These are phyloP conservation scores for Ophiocordyceps polyrhachis-furcata DNA, from an alignment of 2,329 filamentous ascomycete genomes.

Conservation along the genomic window DNA sequence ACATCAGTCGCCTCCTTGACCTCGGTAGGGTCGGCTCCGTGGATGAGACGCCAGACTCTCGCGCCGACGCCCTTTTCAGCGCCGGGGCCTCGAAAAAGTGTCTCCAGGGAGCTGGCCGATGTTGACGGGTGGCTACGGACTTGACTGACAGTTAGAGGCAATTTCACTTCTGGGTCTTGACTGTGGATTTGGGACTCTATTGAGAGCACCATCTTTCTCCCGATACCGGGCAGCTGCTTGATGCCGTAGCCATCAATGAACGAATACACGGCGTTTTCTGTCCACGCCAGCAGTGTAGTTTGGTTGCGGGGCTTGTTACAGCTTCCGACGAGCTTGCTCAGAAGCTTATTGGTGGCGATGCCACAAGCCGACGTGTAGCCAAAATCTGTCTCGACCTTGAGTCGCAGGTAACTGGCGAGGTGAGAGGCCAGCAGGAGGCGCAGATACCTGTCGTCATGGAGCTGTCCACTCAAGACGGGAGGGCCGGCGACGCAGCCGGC, in stretches of 20 bases:
- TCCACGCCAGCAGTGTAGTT: constrained; percentile 60
- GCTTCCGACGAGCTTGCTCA: constrained; percentile 71
- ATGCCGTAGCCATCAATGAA: constrained; percentile 67
- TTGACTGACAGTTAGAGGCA: constrained; percentile 41
- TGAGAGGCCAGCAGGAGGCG: constrained; percentile 65
- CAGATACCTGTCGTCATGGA: constrained; percentile 24
- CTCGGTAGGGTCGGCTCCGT: constrained; percentile 60
- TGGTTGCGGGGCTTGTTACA: constrained; percentile 76
- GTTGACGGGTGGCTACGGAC: constrained; percentile 46
- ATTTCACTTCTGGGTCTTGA: constrained; percentile 15
- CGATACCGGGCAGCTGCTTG: constrained; percentile 69
- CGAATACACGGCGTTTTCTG: constrained; percentile 30
- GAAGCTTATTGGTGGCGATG: constrained; percentile 69
- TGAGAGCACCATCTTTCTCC: constrained; percentile 40
- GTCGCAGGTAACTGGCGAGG: constrained; percentile 55
- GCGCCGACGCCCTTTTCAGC: constrained; percentile 51
- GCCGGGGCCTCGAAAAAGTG: constrained; percentile 50
- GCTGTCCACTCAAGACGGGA: constrained; percentile 6
- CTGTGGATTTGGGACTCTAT: constrained; percentile 35
- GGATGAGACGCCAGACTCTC: constrained; percentile 59
- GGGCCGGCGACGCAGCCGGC: constrained; percentile 37
- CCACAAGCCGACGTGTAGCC: constrained; percentile 81
- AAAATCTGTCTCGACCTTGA: constrained; percentile 51
- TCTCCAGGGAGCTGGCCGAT: constrained; percentile 45
- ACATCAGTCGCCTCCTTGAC: constrained; percentile 54